Base-by-base conservation (phyloP, 208 protist species). In the Kentomonas sorsogonicus region DNA sequence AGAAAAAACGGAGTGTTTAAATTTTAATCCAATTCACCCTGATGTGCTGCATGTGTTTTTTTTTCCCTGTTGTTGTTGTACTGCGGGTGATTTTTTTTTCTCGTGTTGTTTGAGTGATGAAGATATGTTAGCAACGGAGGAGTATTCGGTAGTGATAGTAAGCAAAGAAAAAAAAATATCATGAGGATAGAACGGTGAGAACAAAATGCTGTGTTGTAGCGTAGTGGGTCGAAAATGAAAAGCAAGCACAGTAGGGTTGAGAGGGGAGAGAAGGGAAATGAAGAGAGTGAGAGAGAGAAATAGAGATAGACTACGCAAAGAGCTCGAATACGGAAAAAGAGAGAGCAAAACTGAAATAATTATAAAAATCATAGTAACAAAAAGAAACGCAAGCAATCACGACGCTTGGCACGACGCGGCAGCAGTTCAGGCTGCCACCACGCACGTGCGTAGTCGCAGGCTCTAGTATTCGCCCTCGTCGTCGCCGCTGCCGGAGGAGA, bases 61-160 rank as follows among this genome's bases (percentile, higher is more conserved):
- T 18, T 53, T 23, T 53, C 47, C 25, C 6, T 55, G 54, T 20
- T 54, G 25, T 50, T 48, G 38, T 57, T 66, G 38, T 41, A 58
- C 50, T 66, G 20, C 22, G 11, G 46, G 1, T 41, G 1, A 20
- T 48, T 23, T 38, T 38, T 29, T 60, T 40, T 46, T 13, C 4
- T 47, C n/a, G 34, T 51, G 23, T 45, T 47, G 11, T 40, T 60
- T 45, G 40, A 44, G 40, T 31, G 6, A 44, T 56, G 30, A 31
- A n/a, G 23, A 33, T 11, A 31, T 36, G 33, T 36, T 36, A 33
- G 34, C 46, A 23, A 29, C 46, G 34, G 46, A 9, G 26, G 34
- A 36, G 6, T 52, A 30, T 52, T 9, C 25, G 5, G 41, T 6
- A 6, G n/a, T 52, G 3, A 33, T 52, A 31, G 18, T 9, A 30